Percentiles rank a stretch among this genome's conserved stretches.
These are phyloP conservation scores for Phaseolus coccineus DNA, from an alignment of 331 rosid species.

Conservation along the genomic window DNA sequence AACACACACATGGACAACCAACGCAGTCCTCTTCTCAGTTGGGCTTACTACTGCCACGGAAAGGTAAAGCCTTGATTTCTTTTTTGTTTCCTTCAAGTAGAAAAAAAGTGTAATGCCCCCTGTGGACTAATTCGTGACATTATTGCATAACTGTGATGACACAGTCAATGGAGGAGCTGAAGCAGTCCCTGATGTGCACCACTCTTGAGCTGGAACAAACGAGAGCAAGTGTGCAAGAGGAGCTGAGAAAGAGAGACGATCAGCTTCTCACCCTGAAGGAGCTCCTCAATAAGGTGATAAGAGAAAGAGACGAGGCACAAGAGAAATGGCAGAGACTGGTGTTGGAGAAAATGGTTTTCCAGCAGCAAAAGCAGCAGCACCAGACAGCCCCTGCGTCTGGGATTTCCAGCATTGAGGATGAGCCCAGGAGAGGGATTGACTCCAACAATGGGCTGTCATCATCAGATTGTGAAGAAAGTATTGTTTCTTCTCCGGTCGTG, in stretches of 20 bases:
- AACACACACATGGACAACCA: conserved; percentile 58
- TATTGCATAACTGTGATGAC: background rate
- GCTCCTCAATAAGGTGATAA: conserved; percentile 59
- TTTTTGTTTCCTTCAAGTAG: too few relatives aligned
- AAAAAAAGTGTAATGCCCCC: background rate
- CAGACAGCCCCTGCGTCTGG: conserved; percentile 76
- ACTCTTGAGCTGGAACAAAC: conserved; percentile 90
- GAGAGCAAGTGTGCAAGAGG: conserved; percentile 70
- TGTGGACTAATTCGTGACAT: too few relatives aligned
- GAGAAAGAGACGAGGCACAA: conserved; percentile 89
- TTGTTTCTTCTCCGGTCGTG: conserved; percentile 76
- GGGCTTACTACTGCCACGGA: conserved; percentile 63
- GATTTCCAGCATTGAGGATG: conserved; percentile 94
- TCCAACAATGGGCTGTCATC: conserved; percentile 79
- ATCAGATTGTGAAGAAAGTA: conserved; percentile 98
- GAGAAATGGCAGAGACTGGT: conserved; percentile 72
- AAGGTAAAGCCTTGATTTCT: conserved; percentile 49
- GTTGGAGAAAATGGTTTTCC: conserved; percentile 65
- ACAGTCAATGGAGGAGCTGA: conserved; percentile 90
- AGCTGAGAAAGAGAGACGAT: conserved; percentile 84
- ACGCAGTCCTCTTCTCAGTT: conserved; percentile 57
- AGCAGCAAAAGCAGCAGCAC: conserved; percentile 33
- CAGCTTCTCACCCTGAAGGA: conserved; percentile 66
- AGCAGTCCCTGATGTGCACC: conserved; percentile 66
- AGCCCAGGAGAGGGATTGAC: conserved; percentile 82